Evolutionary conservation across 257 asterid genomes (phyloP).

Genomic region (Solanum paucissectum): DNA sequence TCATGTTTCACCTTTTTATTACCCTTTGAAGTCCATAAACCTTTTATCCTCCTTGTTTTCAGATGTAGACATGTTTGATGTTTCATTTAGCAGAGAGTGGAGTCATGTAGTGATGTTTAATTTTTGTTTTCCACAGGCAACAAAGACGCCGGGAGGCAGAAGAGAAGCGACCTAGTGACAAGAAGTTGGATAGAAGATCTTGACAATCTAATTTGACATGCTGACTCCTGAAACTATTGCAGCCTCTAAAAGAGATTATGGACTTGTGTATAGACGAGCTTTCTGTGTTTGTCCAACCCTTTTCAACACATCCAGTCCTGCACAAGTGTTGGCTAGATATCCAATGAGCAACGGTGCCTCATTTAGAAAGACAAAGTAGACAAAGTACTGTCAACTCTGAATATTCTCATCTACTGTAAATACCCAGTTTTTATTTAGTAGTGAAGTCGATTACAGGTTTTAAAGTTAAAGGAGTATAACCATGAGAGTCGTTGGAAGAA

Average conservation of each 20-base stretch:
- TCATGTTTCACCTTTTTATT: not conserved
- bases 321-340: not conserved
- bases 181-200: slow-evolving; percentile 31
- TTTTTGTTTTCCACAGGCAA: slow-evolving; percentile 14
- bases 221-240: not conserved
- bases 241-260: not conserved
- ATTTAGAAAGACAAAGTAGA: not conserved
- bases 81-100: not conserved
- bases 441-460: not conserved
- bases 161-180: slow-evolving; percentile 26
- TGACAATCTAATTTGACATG: slow-evolving; percentile 1
- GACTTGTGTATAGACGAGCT: not conserved
- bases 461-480: not conserved
- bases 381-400: not conserved
- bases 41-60: not conserved
- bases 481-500: not conserved
- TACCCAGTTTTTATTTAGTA: not conserved
- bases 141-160: slow-evolving; percentile 31
- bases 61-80: not conserved
- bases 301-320: not conserved
- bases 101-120: not conserved
- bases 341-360: not conserved
- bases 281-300: not conserved
- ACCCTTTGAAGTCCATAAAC: not conserved
- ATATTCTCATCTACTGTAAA: not conserved